These are phyloP conservation scores for Cytospora piceae DNA, from an alignment of 2,329 filamentous ascomycete genomes.

Conservation along the genomic window DNA sequence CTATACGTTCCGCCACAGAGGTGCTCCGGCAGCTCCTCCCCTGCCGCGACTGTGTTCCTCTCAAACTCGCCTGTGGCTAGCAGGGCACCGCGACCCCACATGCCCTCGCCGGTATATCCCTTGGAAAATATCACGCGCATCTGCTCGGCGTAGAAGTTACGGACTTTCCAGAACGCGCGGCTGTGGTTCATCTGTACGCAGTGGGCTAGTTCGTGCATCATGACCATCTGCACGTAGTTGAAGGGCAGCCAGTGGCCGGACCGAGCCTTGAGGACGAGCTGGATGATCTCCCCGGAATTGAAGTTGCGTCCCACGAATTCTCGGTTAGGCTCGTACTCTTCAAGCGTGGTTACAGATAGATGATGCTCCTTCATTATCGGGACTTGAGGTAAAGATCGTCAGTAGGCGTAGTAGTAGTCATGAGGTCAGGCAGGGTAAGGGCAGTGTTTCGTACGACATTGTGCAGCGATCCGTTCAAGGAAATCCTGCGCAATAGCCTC, in stretches of 20 bases:
- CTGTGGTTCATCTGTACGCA: conserved; percentile 93
- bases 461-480: conserved; percentile 76
- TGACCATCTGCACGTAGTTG: conserved; percentile 87
- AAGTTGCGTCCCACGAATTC: conserved; percentile 91
- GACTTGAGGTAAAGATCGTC: conserved; percentile 41
- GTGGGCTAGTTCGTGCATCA: conserved; percentile 91
- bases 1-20: conserved; percentile 82
- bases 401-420: neutral
- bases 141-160: conserved; percentile 72
- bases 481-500: conserved; percentile 69
- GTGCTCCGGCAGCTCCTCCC: conserved; percentile 68
- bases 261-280: conserved; percentile 76
- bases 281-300: conserved; percentile 85
- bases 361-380: conserved; percentile 72
- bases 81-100: conserved; percentile 76
- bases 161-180: conserved; percentile 77
- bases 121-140: conserved; percentile 72
- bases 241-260: conserved; percentile 77
- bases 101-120: conserved; percentile 76
- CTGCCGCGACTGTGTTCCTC: conserved; percentile 52
- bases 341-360: conserved; percentile 69
- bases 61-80: conserved; percentile 66
- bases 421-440: conserved; percentile 31
- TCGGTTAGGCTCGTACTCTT: conserved; percentile 79
- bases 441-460: conserved; percentile 61